Evolutionary conservation across 768 basidiomycete species (phyloP), one percentile per base, ranked within the genome.

Genomic region (Trametes villosa): DNA sequence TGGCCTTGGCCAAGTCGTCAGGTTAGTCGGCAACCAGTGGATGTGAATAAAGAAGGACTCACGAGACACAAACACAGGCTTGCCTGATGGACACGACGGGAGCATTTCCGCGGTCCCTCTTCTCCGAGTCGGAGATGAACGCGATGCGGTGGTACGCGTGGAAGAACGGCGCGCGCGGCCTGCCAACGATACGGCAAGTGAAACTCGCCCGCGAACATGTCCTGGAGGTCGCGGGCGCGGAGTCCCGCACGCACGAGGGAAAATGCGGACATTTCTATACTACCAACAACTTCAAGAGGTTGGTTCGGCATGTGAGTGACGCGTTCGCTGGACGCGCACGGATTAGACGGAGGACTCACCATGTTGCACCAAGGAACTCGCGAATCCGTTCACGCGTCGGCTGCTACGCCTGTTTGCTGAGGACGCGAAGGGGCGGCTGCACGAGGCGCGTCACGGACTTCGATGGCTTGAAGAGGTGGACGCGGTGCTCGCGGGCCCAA

Each of bases 101-200:
- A 3, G 63, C 65, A 30, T 65, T 67, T 50, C 65, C 63, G 0
- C 59, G 65, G 0, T 53, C 65, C 1, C 38, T 59, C 0, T 64
- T 67, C 41, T 67, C 65, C 9, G 65, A 67, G 38, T 45, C 59
- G 0, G 65, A 64, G 46, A 30, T 67, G 11, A 51, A 53, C 5
- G 55, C 46, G 6, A 59, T 59, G 0, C 58, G 56, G 1, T 67
- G 65, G 65, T 55, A 53, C 29, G 65, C 65, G 1, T 17, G 26
- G 17, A 64, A 59, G 29, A 26, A 36, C 26, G 63, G 63, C 0
- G 33, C 55, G 6, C 12, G 18, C 4, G 22, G 34, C 7, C 31
- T 65, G 3, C 63, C 63, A 1, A 29, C 59, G 4, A 41, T 61
- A 24, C 47, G 47, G 1, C 59, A 61, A 40, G 54, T 61, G 3